Percentiles rank a stretch among this genome's conserved stretches.
Conservation (phyloP, 352 stramenopile species). For the Phytophthora hibernalis region DNA sequence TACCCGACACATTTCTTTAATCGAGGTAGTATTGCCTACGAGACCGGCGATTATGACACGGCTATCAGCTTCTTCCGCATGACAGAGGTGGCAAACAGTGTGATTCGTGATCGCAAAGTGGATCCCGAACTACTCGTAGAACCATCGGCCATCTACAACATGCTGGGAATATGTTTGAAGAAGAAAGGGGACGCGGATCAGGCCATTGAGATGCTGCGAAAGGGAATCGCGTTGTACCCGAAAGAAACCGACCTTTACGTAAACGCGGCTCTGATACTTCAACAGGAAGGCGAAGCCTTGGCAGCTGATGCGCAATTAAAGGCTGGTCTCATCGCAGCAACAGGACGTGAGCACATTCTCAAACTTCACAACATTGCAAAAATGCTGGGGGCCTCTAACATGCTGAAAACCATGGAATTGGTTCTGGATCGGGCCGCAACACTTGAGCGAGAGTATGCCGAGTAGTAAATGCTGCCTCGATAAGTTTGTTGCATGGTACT, state of each 20-base stretch:
- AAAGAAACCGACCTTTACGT: constrained; percentile 52
- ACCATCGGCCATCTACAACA: constrained; percentile 51
- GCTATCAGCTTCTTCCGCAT: constrained; percentile 45
- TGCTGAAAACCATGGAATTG: constrained; percentile 22
- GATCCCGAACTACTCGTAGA: constrained; percentile 52
- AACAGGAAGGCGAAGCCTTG: constrained; percentile 23
- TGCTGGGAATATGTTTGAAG: constrained; percentile 46
- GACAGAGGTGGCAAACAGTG: constrained; percentile 41
- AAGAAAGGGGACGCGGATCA: constrained; percentile 33
- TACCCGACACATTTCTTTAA: constrained; percentile 55
- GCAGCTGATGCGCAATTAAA: constrained; percentile 36
- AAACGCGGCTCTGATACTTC: constrained; percentile 53
- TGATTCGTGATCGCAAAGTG: constrained; percentile 41
- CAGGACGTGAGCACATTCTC: constrained; percentile 10
- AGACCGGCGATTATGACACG: constrained; percentile 40
- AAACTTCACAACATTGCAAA: constrained; percentile 31
- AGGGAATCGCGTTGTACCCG: constrained; percentile 45
- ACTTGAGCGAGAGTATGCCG: constrained; percentile 20
- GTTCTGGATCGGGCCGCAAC: constrained; percentile 31
- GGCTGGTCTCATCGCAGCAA: constrained; percentile 27
- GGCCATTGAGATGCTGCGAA: constrained; percentile 42
- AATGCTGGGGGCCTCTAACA: constrained; percentile 13
- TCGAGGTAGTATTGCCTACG: constrained; percentile 45
- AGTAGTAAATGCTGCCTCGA: neutral
- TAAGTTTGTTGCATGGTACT: neutral